Percentiles rank a stretch among this genome's conserved stretches.
phyloP scores from a whole-genome alignment of 306 rosid species.

The Cucurbita pepo region DNA sequence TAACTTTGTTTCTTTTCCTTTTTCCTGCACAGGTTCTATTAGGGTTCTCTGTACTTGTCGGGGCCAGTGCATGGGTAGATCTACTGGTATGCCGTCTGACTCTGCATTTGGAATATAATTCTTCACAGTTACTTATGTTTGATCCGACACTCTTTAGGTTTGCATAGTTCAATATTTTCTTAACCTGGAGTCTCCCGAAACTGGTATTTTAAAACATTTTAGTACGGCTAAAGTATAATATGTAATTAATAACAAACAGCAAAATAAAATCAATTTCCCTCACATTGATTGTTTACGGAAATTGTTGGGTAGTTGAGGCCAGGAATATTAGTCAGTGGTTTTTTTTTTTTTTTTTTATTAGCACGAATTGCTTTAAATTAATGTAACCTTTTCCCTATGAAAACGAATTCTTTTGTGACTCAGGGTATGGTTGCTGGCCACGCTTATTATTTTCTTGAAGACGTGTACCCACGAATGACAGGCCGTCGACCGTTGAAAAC shows the following conservation, averaged over 20 bases:
- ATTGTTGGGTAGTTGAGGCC: not conserved
- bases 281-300: not conserved
- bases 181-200: not conserved
- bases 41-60: slow-evolving; percentile 88
- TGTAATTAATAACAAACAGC: not conserved
- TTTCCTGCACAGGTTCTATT: slow-evolving; percentile 51
- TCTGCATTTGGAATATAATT: not conserved
- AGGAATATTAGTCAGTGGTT: not conserved
- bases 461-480: slow-evolving; percentile 87
- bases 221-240: not conserved
- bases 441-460: slow-evolving; percentile 89
- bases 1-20: not conserved
- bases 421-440: slow-evolving; percentile 99
- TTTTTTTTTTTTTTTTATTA: too few relatives aligned
- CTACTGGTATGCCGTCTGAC: slow-evolving; percentile 42
- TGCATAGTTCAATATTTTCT: not conserved
- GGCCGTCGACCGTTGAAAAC: slow-evolving; percentile 73
- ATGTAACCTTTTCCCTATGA: not conserved
- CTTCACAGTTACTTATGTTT: not conserved
- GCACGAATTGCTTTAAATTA: not conserved
- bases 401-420: not conserved
- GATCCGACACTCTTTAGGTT: not conserved
- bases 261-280: not conserved
- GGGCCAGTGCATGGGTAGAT: slow-evolving; percentile 98
- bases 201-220: too few relatives aligned